Percentiles rank a stretch among this genome's conserved stretches.
phyloP scores from a whole-genome alignment of 331 rosid genomes.

The Malus hybrid region DNA sequence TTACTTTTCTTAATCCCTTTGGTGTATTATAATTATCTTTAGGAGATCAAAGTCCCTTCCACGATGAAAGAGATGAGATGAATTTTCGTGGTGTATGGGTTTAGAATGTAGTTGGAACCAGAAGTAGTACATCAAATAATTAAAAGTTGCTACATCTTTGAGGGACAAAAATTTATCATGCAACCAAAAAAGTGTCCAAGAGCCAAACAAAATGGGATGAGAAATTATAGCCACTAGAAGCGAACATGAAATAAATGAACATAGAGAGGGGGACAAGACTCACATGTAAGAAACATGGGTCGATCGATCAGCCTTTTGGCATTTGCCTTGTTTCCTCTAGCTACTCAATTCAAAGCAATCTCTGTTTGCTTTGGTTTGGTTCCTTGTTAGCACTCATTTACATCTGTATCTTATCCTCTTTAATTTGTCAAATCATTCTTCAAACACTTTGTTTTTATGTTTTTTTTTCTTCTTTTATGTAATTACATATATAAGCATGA shows the following conservation, averaged over 20 bases:
- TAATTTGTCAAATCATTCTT: conserved; percentile 2
- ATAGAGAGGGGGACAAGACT: conserved; percentile 42
- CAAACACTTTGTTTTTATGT: neutral
- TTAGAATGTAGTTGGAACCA: neutral
- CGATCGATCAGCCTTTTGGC: neutral
- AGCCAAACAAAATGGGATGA: conserved; percentile 7
- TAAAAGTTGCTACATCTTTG: neutral
- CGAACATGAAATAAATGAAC: conserved; percentile 29
- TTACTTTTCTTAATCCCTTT: too few relatives aligned
- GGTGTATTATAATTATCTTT: neutral
- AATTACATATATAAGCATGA: neutral
- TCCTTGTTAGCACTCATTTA: conserved; percentile 14
- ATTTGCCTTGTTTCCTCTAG: conserved; percentile 19
- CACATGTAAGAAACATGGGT: conserved; percentile 55
- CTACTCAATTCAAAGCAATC: conserved; percentile 21
- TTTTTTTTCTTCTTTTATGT: neutral
- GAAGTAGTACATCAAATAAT: neutral
- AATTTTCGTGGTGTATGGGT: neutral
- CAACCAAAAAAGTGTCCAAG: neutral
- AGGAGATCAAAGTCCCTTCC: neutral
- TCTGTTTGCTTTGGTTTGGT: conserved; percentile 17
- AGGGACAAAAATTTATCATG: neutral
- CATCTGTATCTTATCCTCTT: conserved; percentile 25
- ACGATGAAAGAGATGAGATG: neutral
- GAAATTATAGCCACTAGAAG: neutral